phyloP scores from a whole-genome alignment of 1,284 basidiomycete genomes.

The Microbotryomycetes sp. region DNA sequence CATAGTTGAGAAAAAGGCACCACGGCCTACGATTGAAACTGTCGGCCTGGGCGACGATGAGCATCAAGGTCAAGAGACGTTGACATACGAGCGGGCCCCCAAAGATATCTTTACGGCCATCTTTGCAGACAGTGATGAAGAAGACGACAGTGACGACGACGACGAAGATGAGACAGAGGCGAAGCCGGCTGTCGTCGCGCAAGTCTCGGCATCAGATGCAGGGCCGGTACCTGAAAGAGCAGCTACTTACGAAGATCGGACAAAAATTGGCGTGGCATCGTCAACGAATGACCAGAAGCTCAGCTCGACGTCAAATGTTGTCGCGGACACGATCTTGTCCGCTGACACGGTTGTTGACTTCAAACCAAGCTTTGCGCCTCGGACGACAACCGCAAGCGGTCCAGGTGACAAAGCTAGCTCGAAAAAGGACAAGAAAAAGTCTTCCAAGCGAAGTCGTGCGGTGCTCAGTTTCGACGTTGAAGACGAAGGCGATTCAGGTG shows the following conservation, averaged over 20 bases:
- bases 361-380: conserved; percentile 72
- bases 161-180: conserved; percentile 33
- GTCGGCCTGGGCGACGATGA: conserved; percentile 86
- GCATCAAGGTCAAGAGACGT: conserved; percentile 71
- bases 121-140: conserved; percentile 54
- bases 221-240: conserved; percentile 15
- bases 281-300: background rate
- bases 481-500: conserved; percentile 42
- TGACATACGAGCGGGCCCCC: conserved; percentile 76
- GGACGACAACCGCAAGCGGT: conserved; percentile 38
- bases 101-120: conserved; percentile 85
- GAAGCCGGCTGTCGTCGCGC: conserved; percentile 22
- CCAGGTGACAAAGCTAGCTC: conserved; percentile 4
- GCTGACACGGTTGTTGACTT: conserved; percentile 49
- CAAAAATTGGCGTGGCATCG: background rate
- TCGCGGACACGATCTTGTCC: conserved; percentile 28
- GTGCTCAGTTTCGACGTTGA: conserved; percentile 40
- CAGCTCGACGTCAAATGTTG: background rate
- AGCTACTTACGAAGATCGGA: conserved; percentile 29
- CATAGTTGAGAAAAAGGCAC: conserved; percentile 3
- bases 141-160: conserved; percentile 46
- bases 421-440: conserved; percentile 43
- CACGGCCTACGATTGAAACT: conserved; percentile 32
- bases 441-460: conserved; percentile 43
- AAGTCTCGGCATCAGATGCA: conserved; percentile 25